These are phyloP conservation scores for Colletotrichum spaethianum DNA, from an alignment of 2,329 filamentous ascomycete species.

Conservation along the genomic window DNA sequence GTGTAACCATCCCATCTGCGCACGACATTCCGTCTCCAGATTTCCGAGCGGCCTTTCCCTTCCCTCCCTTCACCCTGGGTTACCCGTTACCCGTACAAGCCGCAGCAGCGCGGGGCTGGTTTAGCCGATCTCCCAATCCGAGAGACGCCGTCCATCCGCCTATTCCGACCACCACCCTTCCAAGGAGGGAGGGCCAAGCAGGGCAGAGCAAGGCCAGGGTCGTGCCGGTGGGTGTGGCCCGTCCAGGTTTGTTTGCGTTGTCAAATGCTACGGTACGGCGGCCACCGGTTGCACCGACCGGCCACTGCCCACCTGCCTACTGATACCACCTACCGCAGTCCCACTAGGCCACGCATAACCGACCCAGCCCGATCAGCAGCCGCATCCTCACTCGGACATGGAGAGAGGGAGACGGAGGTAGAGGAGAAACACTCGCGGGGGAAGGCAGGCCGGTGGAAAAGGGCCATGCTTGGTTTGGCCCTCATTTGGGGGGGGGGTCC, in stretches of 20 bases:
- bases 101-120: constrained; percentile 4
- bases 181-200: background rate
- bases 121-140: constrained; percentile 10
- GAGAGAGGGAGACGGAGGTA: background rate
- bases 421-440: background rate
- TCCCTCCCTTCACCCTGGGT: background rate
- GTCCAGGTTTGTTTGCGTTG: background rate
- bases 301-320: background rate
- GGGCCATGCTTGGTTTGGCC: background rate
- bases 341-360: constrained; percentile 22
- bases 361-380: constrained; percentile 23
- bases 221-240: background rate
- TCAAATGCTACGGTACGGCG: constrained; percentile 3
- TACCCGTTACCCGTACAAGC: background rate
- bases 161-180: background rate
- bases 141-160: background rate
- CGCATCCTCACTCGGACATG: background rate
- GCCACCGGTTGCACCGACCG: background rate
- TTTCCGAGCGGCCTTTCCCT: background rate
- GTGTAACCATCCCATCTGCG: background rate
- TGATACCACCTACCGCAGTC: background rate
- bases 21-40: background rate
- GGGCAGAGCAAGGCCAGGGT: background rate
- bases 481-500: too few species aligned
- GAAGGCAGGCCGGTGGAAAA: background rate